Evolutionary conservation across 1,284 basidiomycete species (phyloP).

Genomic region (Ganoderma lucidum): DNA sequence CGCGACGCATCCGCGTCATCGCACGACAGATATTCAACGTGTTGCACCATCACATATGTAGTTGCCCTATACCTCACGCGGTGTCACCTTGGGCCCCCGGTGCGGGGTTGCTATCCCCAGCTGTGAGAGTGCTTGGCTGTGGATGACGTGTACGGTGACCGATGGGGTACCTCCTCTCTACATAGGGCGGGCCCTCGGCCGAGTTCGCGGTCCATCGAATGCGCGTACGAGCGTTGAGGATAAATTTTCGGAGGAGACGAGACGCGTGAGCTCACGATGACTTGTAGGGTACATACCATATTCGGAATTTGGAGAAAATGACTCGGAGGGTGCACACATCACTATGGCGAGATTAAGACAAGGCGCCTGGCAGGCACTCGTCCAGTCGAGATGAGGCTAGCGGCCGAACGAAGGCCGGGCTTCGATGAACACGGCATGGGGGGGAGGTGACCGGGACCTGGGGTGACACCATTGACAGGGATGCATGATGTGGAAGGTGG

Average conservation of each 20-base stretch:
- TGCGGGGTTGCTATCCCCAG: neutral
- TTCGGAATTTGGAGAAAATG: neutral
- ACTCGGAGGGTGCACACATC: neutral
- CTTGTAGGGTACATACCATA: conserved; percentile 5
- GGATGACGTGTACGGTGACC: conserved; percentile 5
- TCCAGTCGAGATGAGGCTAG: neutral
- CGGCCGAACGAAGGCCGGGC: conserved; percentile 1
- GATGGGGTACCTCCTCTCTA: conserved; percentile 8
- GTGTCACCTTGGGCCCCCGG: neutral
- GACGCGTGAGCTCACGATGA: neutral
- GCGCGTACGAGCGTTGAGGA: no score
- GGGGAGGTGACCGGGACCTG: neutral
- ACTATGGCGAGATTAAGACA: conserved; percentile 2
- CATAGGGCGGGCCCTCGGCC: neutral
- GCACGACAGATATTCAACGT: neutral
- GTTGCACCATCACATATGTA: neutral
- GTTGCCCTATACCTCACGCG: neutral
- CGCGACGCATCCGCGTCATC: neutral
- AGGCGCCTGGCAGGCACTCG: neutral
- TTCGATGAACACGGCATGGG: neutral
- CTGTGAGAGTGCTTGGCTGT: neutral
- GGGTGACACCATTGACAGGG: conserved; percentile 9
- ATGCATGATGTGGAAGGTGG: conserved; percentile 17
- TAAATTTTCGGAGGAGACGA: neutral
- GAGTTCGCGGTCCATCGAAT: neutral